Percentiles rank a stretch among this genome's conserved stretches.
Conservation (phyloP, 2,329 filamentous ascomycete species). For the Pezicula radicicola region DNA sequence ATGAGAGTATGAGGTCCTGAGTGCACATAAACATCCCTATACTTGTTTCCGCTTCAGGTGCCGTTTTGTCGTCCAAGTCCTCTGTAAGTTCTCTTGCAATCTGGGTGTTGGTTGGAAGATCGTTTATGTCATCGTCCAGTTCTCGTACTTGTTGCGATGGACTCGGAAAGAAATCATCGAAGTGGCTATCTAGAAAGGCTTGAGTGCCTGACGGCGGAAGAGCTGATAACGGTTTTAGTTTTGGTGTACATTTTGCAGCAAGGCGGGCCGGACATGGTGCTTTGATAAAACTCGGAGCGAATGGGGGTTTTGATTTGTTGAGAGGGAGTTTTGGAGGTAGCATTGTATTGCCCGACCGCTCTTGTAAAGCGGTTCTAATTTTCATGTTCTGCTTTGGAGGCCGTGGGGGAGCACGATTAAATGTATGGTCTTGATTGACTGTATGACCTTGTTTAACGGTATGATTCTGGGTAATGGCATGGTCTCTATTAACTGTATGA, state of each 20-base stretch:
- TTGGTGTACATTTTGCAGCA: not conserved
- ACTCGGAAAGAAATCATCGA: constrained; percentile 54
- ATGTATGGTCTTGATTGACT: not conserved
- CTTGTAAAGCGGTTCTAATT: constrained; percentile 3
- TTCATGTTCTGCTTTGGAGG: not conserved
- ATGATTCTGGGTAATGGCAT: not conserved
- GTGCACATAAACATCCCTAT: constrained; percentile 27
- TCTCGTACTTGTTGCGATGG: constrained; percentile 54
- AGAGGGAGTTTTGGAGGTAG: constrained; percentile 13
- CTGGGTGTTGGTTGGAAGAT: constrained; percentile 21
- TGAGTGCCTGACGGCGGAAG: constrained; percentile 44
- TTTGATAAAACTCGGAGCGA: not conserved
- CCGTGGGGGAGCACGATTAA: not conserved
- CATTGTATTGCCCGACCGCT: constrained; percentile 15
- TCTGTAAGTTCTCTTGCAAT: constrained; percentile 17
- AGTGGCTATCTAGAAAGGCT: constrained; percentile 44
- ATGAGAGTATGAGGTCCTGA: constrained; percentile 43
- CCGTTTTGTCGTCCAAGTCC: constrained; percentile 3
- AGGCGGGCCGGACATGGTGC: not conserved
- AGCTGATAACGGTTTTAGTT: not conserved
- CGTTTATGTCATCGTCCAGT: constrained; percentile 37
- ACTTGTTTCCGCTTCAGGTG: not conserved
- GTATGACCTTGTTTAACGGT: not conserved
- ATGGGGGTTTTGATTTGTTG: constrained; percentile 1
- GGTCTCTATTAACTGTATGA: not conserved